Conservation (phyloP, 306 rosid species). For the Urtica urens region DNA sequence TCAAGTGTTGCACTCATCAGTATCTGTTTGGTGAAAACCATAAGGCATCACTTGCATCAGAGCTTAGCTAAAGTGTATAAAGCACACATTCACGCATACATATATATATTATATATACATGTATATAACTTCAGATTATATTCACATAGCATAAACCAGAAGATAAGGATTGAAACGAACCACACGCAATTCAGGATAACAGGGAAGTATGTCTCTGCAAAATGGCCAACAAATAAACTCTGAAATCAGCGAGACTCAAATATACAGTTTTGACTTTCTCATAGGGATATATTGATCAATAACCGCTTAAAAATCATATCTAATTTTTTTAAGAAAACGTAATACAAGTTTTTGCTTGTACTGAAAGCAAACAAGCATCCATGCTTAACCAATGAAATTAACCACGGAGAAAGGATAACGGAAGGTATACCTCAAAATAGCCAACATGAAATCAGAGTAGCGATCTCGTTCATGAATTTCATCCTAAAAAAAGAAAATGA, state of each 20-base stretch:
- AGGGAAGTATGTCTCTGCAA: slow-evolving; percentile 87
- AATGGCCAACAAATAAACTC: slow-evolving; percentile 16
- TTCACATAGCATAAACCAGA: slow-evolving; percentile 12
- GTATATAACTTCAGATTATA: too few species aligned
- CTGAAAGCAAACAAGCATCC: slow-evolving; percentile 1
- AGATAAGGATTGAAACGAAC: slow-evolving; percentile 38
- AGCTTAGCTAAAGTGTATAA: not conserved
- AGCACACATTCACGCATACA: too few species aligned
- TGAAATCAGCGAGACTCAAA: slow-evolving; percentile 21
- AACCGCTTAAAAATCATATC: not conserved
- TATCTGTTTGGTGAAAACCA: slow-evolving; percentile 37
- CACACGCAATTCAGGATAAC: slow-evolving; percentile 59
- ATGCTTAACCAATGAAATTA: slow-evolving; percentile 9
- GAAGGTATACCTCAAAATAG: slow-evolving; percentile 57
- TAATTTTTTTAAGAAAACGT: not conserved
- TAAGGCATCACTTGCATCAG: not conserved
- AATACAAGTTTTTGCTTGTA: not conserved
- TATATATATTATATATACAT: too few species aligned
- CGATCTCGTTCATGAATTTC: slow-evolving; percentile 99
- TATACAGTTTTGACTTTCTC: not conserved
- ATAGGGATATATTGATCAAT: not conserved
- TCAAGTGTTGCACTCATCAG: slow-evolving; percentile 94
- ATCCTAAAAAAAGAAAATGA: too few species aligned
- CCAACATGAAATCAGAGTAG: slow-evolving; percentile 76
- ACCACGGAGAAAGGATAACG: slow-evolving; percentile 4